Evolutionary conservation across 768 basidiomycete genomes (phyloP), one percentile per base, ranked within the genome.

Genomic region (Termitomyces bulborhizus): DNA sequence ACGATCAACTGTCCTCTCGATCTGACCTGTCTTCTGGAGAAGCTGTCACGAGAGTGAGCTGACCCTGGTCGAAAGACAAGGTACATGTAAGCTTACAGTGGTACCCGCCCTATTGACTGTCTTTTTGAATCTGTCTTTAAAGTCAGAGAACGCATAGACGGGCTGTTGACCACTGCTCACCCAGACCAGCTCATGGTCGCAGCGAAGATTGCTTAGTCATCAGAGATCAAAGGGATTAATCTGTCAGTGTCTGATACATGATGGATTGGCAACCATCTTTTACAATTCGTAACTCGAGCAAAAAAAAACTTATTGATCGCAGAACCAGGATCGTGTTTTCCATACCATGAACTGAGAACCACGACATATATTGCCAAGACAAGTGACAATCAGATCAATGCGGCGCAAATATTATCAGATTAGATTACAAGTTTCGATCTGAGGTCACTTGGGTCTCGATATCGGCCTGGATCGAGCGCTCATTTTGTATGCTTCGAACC

Each of bases 11-110:
- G 96, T 98, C 29, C 94, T 80, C 68, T 98, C 96, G 57, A 98
- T 93, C 72, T 98, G 95, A 54, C 96, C 96, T 1, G 95, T 96
- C 83, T 98, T 98, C 78, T 98, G 95, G 69, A 96, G 80, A 63
- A 98, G 80, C 90, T 93, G 66, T 42, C 31, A 53, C 41, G 60
- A 53, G 39, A 50, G 40, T 60, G 56, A 57, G 56, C 46, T 62
- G 55, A 60, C 54, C 52, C 53, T 54, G 39, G 9, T 53, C 9
- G 52, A 42, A 36, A 43, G 55, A 48, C 52, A 57, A 42, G 18
- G 51, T 46, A 48, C 42, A 51, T 49, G 51, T 56, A 57, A 61
- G 65, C 82, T 64, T 69, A 92, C 86, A 62, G 91, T 94, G 13
- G 95, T 98, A 50, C 93, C 92, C 27, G 91, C 89, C 60, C 95